Conservation (phyloP, 1,284 basidiomycete species). For the Austroboletus sp. region DNA sequence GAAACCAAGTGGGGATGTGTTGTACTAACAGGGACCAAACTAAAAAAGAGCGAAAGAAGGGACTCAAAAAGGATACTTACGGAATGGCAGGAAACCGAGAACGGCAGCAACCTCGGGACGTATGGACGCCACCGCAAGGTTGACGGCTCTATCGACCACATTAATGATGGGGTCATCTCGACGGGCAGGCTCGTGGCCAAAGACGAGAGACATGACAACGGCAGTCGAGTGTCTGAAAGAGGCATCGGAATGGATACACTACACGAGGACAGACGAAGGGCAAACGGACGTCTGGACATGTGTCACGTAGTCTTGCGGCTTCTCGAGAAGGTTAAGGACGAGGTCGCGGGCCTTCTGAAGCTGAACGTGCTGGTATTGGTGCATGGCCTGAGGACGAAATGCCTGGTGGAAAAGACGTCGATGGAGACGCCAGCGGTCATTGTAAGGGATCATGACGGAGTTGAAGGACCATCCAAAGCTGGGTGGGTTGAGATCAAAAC, state of each 20-base stretch:
- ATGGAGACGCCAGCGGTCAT: conserved; percentile 29
- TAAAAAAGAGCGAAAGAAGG: background rate
- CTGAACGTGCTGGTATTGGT: conserved; percentile 21
- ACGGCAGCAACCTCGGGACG: conserved; percentile 26
- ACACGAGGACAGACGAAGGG: too few species aligned
- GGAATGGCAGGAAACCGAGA: conserved; percentile 26
- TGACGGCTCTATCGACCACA: conserved; percentile 20
- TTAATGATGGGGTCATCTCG: conserved; percentile 25
- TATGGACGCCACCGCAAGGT: conserved; percentile 18
- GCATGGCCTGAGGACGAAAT: conserved; percentile 21
- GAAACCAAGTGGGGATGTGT: conserved; percentile 27
- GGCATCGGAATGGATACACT: background rate
- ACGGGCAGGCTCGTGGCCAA: conserved; percentile 24
- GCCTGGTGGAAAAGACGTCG: conserved; percentile 27
- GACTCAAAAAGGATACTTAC: conserved; percentile 10
- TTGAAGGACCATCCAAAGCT: conserved; percentile 31
- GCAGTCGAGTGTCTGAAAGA: conserved; percentile 22
- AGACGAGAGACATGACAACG: conserved; percentile 30
- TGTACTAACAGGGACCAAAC: conserved; percentile 14
- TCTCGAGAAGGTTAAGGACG: conserved; percentile 23
- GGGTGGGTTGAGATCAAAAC: background rate
- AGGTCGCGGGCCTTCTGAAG: conserved; percentile 26
- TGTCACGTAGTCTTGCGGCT: conserved; percentile 12
- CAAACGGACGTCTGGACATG: conserved; percentile 26
- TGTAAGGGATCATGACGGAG: conserved; percentile 25